Base-by-base conservation (phyloP, 2,329 filamentous ascomycete species). In the Neofusicoccum umdonicola region DNA sequence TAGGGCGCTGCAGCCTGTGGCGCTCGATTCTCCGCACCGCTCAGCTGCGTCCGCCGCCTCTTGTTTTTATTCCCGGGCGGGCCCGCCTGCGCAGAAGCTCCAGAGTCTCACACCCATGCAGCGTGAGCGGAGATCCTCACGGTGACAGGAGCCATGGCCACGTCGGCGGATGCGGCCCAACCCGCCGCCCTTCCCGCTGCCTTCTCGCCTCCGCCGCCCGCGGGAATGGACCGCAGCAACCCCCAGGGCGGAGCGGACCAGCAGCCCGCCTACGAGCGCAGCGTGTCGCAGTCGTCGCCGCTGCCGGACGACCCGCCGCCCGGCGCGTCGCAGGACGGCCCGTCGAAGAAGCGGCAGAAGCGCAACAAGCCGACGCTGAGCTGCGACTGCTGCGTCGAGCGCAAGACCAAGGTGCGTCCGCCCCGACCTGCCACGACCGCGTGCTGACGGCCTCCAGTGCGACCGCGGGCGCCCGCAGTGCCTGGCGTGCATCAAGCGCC, bases 311-410 rank as follows among this genome's bases (percentile, higher is more conserved):
- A 41, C 27, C 3, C 47, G 0, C 35, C 27, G 5, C n/a, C 60
- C 37, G 45, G 27, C 27, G 27, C 27, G 27, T 39, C 39, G 19
- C 19, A 34, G 5, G 51, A 42, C 12, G 31, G 34, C 6, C 62
- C 51, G 31, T 44, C 44, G 9, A 57, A 19, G 51, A 91, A 90
- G 80, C 92, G 90, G 78, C 90, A 93, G 79, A 93, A 90, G 80
- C 86, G 91, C 54, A 94, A 94, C 78, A 94, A 94, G 76, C 91
- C 91, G 3, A 93, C 90, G 1, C 74, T 93, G 67, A 92, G 89
- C 56, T 93, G 91, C 71, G 85, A 88, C 67, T 90, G 92, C 74
- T 94, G 91, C 72, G 91, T 93, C 22, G 90, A 92, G 78, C 83
- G 90, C 69, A 93, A 93, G 79, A 93, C 90, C 27, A 93, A 92